Percentiles rank a stretch among this genome's conserved stretches.
phyloP scores from a whole-genome alignment of 225 moss, liverwort and hornwort species.

The Polytrichum formosum region DNA sequence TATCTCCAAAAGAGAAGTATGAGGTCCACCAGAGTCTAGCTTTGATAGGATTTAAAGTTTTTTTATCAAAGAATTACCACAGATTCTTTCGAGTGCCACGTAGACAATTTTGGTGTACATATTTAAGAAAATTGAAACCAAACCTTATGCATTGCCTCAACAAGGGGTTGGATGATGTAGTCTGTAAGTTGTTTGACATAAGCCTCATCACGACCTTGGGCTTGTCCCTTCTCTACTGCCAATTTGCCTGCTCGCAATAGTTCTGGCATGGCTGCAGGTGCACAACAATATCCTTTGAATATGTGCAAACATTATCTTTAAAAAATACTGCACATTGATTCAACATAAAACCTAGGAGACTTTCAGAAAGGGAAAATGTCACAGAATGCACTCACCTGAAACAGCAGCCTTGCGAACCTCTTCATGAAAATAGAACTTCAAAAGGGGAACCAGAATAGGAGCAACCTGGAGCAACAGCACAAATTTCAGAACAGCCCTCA shows the following conservation, averaged over 20 bases:
- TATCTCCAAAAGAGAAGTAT: no score
- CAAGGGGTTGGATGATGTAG: slow-evolving; percentile 85
- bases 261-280: slow-evolving; percentile 87
- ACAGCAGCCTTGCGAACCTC: slow-evolving; percentile 99
- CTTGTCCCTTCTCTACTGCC: slow-evolving; percentile 96
- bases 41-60: no score
- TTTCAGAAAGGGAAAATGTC: not conserved
- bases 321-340: not conserved
- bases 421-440: slow-evolving; percentile 98
- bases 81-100: no score
- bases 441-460: slow-evolving; percentile 85
- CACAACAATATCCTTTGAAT: not conserved
- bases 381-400: slow-evolving; percentile 58
- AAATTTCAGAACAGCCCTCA: no score
- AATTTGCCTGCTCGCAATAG: slow-evolving; percentile 90
- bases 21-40: no score
- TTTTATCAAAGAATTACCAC: no score
- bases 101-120: no score
- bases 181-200: slow-evolving; percentile 95
- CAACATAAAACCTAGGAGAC: not conserved
- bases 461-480: slow-evolving; percentile 59
- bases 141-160: slow-evolving; percentile 98
- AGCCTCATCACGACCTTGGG: slow-evolving; percentile 80
- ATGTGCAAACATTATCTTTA: not conserved
- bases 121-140: no score